A percentile compares a stretch with the other conserved stretches of the same genome.
These are phyloP conservation scores for Oehlia diaphana DNA, from an alignment of 192 early-diverging fungal genomes.

Conservation along the genomic window DNA sequence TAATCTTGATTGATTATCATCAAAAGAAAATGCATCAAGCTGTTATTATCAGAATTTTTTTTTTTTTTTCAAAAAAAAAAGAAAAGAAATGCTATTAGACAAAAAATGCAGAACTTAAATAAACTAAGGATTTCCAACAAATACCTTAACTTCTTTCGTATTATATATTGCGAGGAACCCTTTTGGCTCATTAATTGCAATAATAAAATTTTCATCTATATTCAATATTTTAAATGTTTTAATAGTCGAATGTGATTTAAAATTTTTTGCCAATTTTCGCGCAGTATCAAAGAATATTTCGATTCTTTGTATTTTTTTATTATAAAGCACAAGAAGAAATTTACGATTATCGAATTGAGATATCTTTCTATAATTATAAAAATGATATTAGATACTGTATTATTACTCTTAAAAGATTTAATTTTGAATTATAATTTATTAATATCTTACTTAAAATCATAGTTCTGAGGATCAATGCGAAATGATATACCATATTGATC, in stretches of 20 bases:
- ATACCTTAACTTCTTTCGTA: not conserved
- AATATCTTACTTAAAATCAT: not conserved
- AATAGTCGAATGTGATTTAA: not conserved
- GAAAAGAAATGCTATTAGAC: not conserved
- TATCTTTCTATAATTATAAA: not conserved
- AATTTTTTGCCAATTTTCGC: not conserved
- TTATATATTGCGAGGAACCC: conserved; percentile 23
- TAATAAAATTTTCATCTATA: not conserved
- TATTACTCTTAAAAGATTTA: no score
- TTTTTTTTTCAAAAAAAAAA: no score
- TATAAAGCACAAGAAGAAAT: not conserved
- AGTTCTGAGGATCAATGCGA: not conserved
- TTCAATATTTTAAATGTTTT: not conserved
- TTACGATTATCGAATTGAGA: not conserved
- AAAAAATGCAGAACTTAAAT: no score
- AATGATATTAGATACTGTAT: not conserved
- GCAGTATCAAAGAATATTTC: not conserved
- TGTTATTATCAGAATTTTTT: not conserved
- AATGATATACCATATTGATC: not conserved
- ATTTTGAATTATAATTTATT: no score
- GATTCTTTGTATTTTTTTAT: not conserved
- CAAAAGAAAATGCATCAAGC: conserved; percentile 23
- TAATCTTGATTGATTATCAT: not conserved
- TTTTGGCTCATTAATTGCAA: conserved; percentile 18
- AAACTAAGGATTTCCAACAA: no score